Conservation (phyloP, 176 grass and related monocot genomes). For the Lolium multiflorum region DNA sequence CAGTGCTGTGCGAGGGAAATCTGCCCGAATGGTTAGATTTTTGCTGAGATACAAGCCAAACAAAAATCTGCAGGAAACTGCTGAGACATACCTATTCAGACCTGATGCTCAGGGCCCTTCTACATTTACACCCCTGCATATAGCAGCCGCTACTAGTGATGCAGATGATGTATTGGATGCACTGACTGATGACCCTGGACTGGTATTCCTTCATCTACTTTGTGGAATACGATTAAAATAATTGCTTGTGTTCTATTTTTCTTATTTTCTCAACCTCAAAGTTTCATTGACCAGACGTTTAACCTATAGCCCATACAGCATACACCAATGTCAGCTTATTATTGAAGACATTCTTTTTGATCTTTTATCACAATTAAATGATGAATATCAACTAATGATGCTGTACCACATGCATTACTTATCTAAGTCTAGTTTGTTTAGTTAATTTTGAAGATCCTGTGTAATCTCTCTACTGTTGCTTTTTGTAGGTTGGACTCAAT, state of each 20-base stretch:
- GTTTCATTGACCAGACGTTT: neutral
- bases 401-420: neutral
- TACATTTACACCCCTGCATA: slow-evolving; percentile 84
- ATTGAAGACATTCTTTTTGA: slow-evolving; percentile 23
- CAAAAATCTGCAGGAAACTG: slow-evolving; percentile 44
- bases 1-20: slow-evolving; percentile 70
- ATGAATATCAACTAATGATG: neutral
- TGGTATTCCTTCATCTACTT: slow-evolving; percentile 61
- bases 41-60: slow-evolving; percentile 67
- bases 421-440: slow-evolving; percentile 20
- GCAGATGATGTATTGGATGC: slow-evolving; percentile 84
- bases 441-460: slow-evolving; percentile 25
- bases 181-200: slow-evolving; percentile 81
- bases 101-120: slow-evolving; percentile 77
- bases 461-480: slow-evolving; percentile 14
- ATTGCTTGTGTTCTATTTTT: slow-evolving; percentile 27
- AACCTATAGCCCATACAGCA: neutral
- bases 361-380: slow-evolving; percentile 12
- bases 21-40: slow-evolving; percentile 71
- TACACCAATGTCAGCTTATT: neutral
- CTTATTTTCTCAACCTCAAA: slow-evolving; percentile 6
- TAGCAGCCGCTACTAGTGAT: slow-evolving; percentile 72
- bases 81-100: slow-evolving; percentile 71
- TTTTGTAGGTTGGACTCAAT: slow-evolving; percentile 73
- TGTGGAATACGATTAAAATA: slow-evolving; percentile 25